phyloP scores from a whole-genome alignment of 2,329 filamentous ascomycete genomes.

The Aspergillus sp. region DNA sequence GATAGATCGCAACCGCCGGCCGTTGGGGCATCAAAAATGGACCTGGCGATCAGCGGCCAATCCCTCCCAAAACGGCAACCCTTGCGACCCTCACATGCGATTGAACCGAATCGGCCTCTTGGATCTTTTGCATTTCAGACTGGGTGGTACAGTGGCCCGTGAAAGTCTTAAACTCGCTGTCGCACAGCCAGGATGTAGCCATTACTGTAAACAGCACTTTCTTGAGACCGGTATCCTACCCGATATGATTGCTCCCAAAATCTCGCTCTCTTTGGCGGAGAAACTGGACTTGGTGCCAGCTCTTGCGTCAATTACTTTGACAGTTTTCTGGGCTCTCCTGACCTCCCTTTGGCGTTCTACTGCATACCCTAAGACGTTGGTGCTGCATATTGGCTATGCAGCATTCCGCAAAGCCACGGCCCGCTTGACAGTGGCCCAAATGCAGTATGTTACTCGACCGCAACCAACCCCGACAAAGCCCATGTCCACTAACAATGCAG shows the following conservation, averaged over 20 bases:
- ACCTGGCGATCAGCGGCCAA: neutral
- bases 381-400: constrained; percentile 40
- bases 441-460: constrained; percentile 28
- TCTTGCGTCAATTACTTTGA: constrained; percentile 27
- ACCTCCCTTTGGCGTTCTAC: constrained; percentile 31
- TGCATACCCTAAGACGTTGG: constrained; percentile 31
- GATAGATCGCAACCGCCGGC: neutral
- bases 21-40: neutral
- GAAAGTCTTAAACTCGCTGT: neutral
- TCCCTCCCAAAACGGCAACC: constrained; percentile 19
- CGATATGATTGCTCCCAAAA: neutral
- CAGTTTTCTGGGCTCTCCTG: constrained; percentile 31
- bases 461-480: no score
- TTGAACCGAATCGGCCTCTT: neutral
- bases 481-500: constrained; percentile 11
- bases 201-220: no score
- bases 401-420: constrained; percentile 34
- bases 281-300: constrained; percentile 39
- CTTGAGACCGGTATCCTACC: neutral
- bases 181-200: neutral
- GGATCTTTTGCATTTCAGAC: neutral
- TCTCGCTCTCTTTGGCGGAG: constrained; percentile 29
- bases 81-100: constrained; percentile 18
- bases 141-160: neutral
- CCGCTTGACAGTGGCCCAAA: constrained; percentile 29